Evolutionary conservation across 352 stramenopile species (phyloP).

Genomic region (Globisporangium cystogenes): DNA sequence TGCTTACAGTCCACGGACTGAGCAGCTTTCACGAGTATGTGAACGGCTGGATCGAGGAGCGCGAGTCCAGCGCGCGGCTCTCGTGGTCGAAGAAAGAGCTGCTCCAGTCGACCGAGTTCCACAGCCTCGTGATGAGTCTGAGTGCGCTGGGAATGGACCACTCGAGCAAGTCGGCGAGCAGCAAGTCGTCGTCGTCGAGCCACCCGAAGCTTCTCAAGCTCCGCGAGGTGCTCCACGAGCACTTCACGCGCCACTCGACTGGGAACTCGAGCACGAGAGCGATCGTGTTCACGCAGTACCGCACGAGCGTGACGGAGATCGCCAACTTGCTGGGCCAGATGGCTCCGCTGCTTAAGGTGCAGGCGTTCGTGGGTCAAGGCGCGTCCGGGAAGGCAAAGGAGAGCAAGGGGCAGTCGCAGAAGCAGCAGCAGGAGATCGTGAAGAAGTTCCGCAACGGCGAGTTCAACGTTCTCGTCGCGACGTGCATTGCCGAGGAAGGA

Average conservation of each 20-base stretch:
- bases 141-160: conserved; percentile 17
- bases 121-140: conserved; percentile 45
- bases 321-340: conserved; percentile 67
- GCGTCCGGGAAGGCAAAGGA: conserved; percentile 77
- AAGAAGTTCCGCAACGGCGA: conserved; percentile 78
- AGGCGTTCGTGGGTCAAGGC: conserved; percentile 93
- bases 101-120: conserved; percentile 66
- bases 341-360: conserved; percentile 77
- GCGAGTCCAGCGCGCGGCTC: conserved; percentile 31
- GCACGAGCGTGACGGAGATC: conserved; percentile 94
- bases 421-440: conserved; percentile 94
- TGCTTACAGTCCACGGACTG: conserved; percentile 73
- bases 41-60: conserved; percentile 46
- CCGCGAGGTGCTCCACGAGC: conserved; percentile 80
- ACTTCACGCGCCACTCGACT: conserved; percentile 69
- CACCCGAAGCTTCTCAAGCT: conserved; percentile 91
- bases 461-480: conserved; percentile 93
- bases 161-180: conserved; percentile 3
- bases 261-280: conserved; percentile 85
- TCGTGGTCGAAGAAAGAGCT: conserved; percentile 83
- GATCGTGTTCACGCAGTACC: conserved; percentile 98
- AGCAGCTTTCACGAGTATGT: conserved; percentile 71
- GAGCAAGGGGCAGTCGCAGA: conserved; percentile 91
- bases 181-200: conserved; percentile 17
- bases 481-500: conserved; percentile 95